Percentiles rank a stretch among this genome's conserved stretches.
Evolutionary conservation across 139 green algal species (phyloP).

Genomic region (Nannochloris sp.): DNA sequence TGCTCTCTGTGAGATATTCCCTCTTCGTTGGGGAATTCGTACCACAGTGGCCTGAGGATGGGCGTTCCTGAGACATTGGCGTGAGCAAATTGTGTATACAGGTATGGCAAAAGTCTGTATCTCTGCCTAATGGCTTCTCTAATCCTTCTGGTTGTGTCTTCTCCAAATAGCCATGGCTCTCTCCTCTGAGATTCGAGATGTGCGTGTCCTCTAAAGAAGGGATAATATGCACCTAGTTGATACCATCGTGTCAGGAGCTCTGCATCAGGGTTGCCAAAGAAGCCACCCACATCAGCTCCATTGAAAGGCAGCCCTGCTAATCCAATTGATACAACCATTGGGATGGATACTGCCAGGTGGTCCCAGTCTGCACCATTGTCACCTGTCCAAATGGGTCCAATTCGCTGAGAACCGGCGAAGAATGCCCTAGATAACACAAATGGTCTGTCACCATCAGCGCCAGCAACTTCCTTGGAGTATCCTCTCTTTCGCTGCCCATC

Average conservation of each 20-base stretch:
- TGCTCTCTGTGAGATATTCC: slow-evolving; percentile 44
- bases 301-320: slow-evolving; percentile 79
- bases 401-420: slow-evolving; percentile 76
- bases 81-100: slow-evolving; percentile 92
- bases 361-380: slow-evolving; percentile 90
- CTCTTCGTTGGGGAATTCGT: slow-evolving; percentile 78
- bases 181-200: slow-evolving; percentile 92
- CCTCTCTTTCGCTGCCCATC: slow-evolving; percentile 30
- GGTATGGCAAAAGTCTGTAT: slow-evolving; percentile 91
- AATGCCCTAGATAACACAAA: slow-evolving; percentile 96
- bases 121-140: slow-evolving; percentile 71
- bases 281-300: slow-evolving; percentile 95
- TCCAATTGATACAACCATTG: slow-evolving; percentile 87
- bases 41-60: slow-evolving; percentile 87
- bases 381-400: slow-evolving; percentile 97
- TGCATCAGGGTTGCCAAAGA: slow-evolving; percentile 94
- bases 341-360: slow-evolving; percentile 61
- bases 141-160: slow-evolving; percentile 67
- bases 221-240: slow-evolving; percentile 90
- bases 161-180: slow-evolving; percentile 96
- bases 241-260: slow-evolving; percentile 94
- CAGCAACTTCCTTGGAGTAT: slow-evolving; percentile 15
- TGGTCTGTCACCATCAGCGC: slow-evolving; percentile 68
- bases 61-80: slow-evolving; percentile 67
- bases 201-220: slow-evolving; percentile 94